phyloP scores from a whole-genome alignment of 495 filamentous ascomycete species.

The Melanomma pulvis-pyrius region DNA sequence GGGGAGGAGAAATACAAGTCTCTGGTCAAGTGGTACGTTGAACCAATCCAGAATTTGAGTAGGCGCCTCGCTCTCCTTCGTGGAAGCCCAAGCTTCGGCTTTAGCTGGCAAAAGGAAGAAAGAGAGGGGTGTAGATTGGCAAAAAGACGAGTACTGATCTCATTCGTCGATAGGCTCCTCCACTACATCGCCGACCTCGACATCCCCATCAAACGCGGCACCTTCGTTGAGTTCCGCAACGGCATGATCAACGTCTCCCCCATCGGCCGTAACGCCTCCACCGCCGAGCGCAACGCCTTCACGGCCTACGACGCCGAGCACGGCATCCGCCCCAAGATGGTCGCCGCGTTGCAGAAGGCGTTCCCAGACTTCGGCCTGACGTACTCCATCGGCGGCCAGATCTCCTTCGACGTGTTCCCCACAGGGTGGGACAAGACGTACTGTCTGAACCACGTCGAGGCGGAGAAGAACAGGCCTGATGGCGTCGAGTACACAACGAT shows the following conservation, averaged over 20 bases:
- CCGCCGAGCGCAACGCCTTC: conserved; percentile 78
- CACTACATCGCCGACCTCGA: conserved; percentile 89
- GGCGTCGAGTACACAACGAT: conserved; percentile 80
- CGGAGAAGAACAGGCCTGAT: conserved; percentile 68
- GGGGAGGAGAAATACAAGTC: conserved; percentile 92
- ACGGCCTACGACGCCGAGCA: conserved; percentile 75
- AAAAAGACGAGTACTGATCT: neutral
- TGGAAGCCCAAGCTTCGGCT: no score
- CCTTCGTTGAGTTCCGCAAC: conserved; percentile 94
- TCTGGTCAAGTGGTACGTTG: conserved; percentile 64
- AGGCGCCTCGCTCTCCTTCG: neutral
- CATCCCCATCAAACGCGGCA: conserved; percentile 87
- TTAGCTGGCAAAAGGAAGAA: no score
- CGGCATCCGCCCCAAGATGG: conserved; percentile 55
- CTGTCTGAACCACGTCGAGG: conserved; percentile 83
- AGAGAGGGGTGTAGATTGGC: neutral
- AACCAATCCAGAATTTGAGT: no score
- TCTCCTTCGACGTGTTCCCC: conserved; percentile 98
- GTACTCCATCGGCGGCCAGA: conserved; percentile 94
- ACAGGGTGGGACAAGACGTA: conserved; percentile 99
- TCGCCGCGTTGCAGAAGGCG: conserved; percentile 72
- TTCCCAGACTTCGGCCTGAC: conserved; percentile 85
- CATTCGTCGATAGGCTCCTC: conserved; percentile 58
- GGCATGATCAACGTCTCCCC: conserved; percentile 97
- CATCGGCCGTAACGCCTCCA: conserved; percentile 85